Evolutionary conservation across 2,329 filamentous ascomycete genomes (phyloP), one percentile per base, ranked within the genome.

Genomic region (Fonsecaea pugnacius): DNA sequence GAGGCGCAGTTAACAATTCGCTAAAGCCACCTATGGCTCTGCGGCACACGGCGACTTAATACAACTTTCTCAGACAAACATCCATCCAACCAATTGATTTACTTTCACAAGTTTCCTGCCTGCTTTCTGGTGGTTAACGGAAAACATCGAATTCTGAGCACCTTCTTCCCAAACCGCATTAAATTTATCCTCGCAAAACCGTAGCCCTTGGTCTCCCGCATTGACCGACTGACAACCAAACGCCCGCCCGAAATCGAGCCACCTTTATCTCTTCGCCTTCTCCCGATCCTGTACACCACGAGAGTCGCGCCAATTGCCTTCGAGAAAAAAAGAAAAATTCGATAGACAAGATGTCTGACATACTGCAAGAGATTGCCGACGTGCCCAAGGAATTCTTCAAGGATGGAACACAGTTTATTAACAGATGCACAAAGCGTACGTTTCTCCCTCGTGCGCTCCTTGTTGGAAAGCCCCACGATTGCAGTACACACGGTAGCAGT

Each of bases 361-460:
- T 85, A 70, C 74, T 87, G 72, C 85, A 87, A 75, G 85, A 87
- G 69, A 77, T 88, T 68, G 82, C 84, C 69, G 85, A 87, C 72
- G 80, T 85, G 74, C 83, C 83, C 48, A 78, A 80, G 73, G 82
- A 84, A 69, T 85, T 85, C 71, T 74, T 84, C 69, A 78, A 78
- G 53, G 80, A 82, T 70, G 80, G 80, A 62, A 77, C 77, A 62
- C 78, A 79, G 62, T 82, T 82, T 64, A 73, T 82, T 58, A 78
- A 80, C 72, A 75, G 80, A 70, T 80, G 79, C 75, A 80, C 78
- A 63, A 82, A 81, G 73, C 79, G 79, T 81, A 74, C 63, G 79
- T 77, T 55, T 58, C 54, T 33, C 24, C 30, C 10, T 74, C n/a
- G 6, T 8, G 5, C 8, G 30, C 12, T 36, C 16, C n/a, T 8